Conservation (phyloP, 768 basidiomycete genomes). For the Termitomyces sp. region DNA sequence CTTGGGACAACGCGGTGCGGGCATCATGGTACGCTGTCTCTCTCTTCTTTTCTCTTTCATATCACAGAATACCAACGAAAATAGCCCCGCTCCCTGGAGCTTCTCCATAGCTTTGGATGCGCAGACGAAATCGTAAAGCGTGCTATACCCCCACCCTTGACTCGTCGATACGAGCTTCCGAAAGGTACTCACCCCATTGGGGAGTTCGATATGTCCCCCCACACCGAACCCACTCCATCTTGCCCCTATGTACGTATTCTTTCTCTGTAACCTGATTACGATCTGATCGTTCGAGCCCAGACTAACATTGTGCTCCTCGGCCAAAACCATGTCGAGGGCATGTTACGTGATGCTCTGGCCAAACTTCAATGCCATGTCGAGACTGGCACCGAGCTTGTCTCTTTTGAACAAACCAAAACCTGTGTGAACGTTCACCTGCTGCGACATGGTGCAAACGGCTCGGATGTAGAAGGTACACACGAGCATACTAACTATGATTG, state of each 20-base stretch:
- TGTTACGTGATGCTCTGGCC: slow-evolving; percentile 31
- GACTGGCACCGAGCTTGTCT: slow-evolving; percentile 40
- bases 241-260: slow-evolving; percentile 28
- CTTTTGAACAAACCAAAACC: slow-evolving; percentile 35
- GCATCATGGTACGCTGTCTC: slow-evolving; percentile 28
- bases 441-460: slow-evolving; percentile 15
- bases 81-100: slow-evolving; percentile 43
- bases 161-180: slow-evolving; percentile 33
- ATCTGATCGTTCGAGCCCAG: slow-evolving; percentile 15
- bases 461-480: slow-evolving; percentile 11
- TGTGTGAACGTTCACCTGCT: slow-evolving; percentile 33
- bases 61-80: neutral
- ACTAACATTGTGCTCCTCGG: slow-evolving; percentile 31
- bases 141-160: slow-evolving; percentile 22
- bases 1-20: slow-evolving; percentile 35
- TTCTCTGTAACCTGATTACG: neutral
- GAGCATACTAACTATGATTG: slow-evolving; percentile 31
- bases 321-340: slow-evolving; percentile 33
- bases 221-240: slow-evolving; percentile 25
- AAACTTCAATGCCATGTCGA: slow-evolving; percentile 34
- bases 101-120: slow-evolving; percentile 36
- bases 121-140: slow-evolving; percentile 31
- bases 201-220: slow-evolving; percentile 32
- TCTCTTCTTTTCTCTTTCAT: neutral
- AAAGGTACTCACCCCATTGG: slow-evolving; percentile 21